Base-by-base conservation (phyloP, 768 basidiomycete genomes). In the Tulasnella sp. region DNA sequence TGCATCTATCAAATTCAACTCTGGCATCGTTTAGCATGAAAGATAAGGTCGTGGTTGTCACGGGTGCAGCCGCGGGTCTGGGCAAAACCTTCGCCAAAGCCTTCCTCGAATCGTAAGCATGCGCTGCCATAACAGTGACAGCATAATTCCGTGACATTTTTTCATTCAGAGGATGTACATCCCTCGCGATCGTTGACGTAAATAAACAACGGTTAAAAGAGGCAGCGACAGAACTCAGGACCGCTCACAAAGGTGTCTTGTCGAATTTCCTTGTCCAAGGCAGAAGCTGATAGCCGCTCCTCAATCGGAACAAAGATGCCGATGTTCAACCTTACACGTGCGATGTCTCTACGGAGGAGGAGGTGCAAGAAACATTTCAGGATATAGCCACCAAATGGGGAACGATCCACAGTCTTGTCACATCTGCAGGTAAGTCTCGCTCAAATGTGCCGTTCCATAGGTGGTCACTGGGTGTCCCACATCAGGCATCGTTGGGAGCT, bases 51-150 rank as follows among this genome's bases (percentile, higher is more conserved):
- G 95, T 95, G 87, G 87, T 97, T 83, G 92, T 99, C 76, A 99
- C 97, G 58, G 97, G 97, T 72, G 97, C 93, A 78, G 97, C 96
- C 18, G 90, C 94, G 83, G 97, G 97, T 9, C 88, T 99, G 72
- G 97, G 97, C 9, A 90, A 93, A 82, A 93, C 96, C 85, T 96
- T 98, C 85, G 96, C 96, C 85, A 90, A 92, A 72, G 96, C 96
- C 18, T 96, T 98, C 86, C 84, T 96, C 82, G 92, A 94, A 86
- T 94, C 94, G 94, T 95, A 83, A 83, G 91, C 87, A 79, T 81
- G 41, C 31, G 31, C 18, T 44, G 60, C 2, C 6, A 16, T 40
- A 1, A 18, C 37, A 58, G 22, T 28, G 20, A 28, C 37, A 9
- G 69, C 76, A n/a, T 60, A 28, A 18, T 44, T 50, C 80, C 16